These are phyloP conservation scores for Pneumocystis jirovecii DNA, from an alignment of 1,139 yeast species.

Conservation along the genomic window DNA sequence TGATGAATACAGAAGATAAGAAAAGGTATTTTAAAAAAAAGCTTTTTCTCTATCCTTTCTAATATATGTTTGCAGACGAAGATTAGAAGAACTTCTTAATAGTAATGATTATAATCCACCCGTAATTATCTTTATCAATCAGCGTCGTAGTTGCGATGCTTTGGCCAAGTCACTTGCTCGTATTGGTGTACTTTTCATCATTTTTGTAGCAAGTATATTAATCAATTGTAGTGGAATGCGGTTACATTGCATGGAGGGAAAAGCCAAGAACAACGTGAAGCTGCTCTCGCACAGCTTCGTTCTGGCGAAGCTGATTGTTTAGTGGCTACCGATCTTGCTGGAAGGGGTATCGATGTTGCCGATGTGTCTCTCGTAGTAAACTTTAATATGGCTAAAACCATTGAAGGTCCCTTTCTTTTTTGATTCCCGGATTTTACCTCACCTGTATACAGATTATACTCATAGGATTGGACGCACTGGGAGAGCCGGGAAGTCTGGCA, in stretches of 20 bases:
- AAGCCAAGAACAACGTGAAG: constrained; percentile 74
- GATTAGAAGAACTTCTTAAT: constrained; percentile 26
- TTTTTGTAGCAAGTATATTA: too few species aligned
- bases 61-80: constrained; percentile 14
- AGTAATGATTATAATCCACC: constrained; percentile 33
- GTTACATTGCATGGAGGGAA: constrained; percentile 75
- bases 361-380: constrained; percentile 73
- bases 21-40: too few species aligned
- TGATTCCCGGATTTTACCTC: too few species aligned
- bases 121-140: constrained; percentile 70
- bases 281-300: constrained; percentile 51
- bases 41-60: not conserved
- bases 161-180: constrained; percentile 38
- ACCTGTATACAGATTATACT: constrained; percentile 56
- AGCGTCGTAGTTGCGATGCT: constrained; percentile 54
- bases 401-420: too few species aligned
- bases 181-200: constrained; percentile 22
- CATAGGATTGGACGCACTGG: constrained; percentile 96
- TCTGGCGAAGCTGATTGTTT: constrained; percentile 47
- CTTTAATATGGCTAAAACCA: constrained; percentile 61
- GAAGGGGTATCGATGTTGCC: constrained; percentile 87
- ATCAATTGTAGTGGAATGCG: constrained; percentile 33
- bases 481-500: constrained; percentile 73
- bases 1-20: constrained; percentile 28
- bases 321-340: constrained; percentile 92